phyloP scores from a whole-genome alignment of 2,329 filamentous ascomycete species.

The Xylariaceae sp. region DNA sequence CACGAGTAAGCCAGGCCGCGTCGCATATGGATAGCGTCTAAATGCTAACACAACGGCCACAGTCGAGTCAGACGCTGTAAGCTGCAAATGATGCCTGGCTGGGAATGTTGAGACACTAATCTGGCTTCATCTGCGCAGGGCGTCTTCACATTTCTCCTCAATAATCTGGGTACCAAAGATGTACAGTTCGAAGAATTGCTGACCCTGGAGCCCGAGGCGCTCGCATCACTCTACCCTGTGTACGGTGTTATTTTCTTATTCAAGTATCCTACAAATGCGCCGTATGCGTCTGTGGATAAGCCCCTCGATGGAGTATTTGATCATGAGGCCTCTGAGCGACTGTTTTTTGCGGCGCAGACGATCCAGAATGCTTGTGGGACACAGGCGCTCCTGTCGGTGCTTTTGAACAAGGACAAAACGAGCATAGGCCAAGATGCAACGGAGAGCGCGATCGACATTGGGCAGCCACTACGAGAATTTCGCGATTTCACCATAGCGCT shows the following conservation, averaged over 20 bases:
- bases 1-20: slow-evolving; percentile 56
- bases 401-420: slow-evolving; percentile 68
- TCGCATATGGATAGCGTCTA: slow-evolving; percentile 5
- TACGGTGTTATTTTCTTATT: slow-evolving; percentile 99
- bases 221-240: slow-evolving; percentile 69
- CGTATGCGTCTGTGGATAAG: slow-evolving; percentile 54
- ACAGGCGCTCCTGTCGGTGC: slow-evolving; percentile 85
- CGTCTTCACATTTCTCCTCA: slow-evolving; percentile 95
- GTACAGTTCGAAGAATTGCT: slow-evolving; percentile 98
- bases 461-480: slow-evolving; percentile 67
- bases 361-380: slow-evolving; percentile 99
- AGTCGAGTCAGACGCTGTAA: slow-evolving; percentile 92
- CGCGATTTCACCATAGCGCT: slow-evolving; percentile 85
- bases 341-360: slow-evolving; percentile 95
- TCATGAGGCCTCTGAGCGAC: slow-evolving; percentile 63
- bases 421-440: neutral
- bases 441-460: slow-evolving; percentile 61
- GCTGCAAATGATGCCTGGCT: slow-evolving; percentile 24
- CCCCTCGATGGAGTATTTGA: slow-evolving; percentile 84
- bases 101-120: neutral
- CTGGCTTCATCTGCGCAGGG: slow-evolving; percentile 52
- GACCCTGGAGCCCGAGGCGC: slow-evolving; percentile 73
- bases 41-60: slow-evolving; percentile 20
- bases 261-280: slow-evolving; percentile 78
- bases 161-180: slow-evolving; percentile 82